Evolutionary conservation across 176 grass and related monocot species (phyloP).

Genomic region (Carex scoparia): DNA sequence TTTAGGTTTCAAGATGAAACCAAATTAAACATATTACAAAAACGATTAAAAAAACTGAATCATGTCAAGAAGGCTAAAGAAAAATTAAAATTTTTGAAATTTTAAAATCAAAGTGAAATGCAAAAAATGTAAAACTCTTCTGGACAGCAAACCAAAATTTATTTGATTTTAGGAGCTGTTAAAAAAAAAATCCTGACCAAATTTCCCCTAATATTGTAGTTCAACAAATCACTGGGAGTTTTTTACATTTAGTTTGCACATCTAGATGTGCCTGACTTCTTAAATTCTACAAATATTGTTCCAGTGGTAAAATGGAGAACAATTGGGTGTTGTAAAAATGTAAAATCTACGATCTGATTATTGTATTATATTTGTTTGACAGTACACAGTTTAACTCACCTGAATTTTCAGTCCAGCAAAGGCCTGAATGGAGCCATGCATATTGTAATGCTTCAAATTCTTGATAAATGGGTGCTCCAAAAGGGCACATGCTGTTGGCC

Average conservation of each 20-base stretch:
- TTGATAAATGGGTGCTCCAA: conserved; percentile 39
- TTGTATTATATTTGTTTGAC: background rate
- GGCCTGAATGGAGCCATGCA: conserved; percentile 40
- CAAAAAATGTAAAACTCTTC: no score
- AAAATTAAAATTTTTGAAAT: no score
- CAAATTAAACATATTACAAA: no score
- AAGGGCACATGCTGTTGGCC: conserved; percentile 46
- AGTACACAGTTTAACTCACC: conserved; percentile 34
- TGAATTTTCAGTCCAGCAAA: conserved; percentile 46
- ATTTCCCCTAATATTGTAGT: background rate
- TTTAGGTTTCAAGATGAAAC: no score
- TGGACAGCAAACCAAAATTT: background rate
- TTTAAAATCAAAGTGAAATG: no score
- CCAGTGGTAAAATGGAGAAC: background rate
- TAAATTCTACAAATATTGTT: background rate
- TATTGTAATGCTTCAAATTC: conserved; percentile 31
- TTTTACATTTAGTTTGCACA: background rate
- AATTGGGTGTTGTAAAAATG: background rate
- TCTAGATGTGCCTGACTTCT: background rate
- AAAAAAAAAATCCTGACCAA: background rate
- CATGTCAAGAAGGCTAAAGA: no score
- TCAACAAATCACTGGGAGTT: conserved; percentile 1
- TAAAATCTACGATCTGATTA: background rate
- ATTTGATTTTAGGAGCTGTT: background rate
- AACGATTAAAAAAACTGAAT: no score